Conservation (phyloP, 2,329 filamentous ascomycete genomes). For the Corinectria fuckeliana region DNA sequence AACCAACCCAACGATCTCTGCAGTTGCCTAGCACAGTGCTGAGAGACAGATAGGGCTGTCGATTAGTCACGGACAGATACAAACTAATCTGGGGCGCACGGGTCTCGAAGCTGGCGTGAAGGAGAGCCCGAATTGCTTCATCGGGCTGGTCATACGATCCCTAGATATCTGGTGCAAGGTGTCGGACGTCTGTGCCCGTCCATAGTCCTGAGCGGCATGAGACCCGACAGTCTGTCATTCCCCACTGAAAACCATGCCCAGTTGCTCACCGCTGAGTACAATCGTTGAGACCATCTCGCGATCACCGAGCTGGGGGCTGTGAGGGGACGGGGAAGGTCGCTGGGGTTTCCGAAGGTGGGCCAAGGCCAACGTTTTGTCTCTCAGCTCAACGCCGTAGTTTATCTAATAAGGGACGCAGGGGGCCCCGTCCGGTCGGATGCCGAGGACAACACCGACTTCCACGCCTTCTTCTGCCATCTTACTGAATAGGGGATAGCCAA, state of each 20-base stretch:
- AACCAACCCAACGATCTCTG: neutral
- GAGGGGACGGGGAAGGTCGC: conserved; percentile 10
- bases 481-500: conserved; percentile 11
- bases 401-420: conserved; percentile 2
- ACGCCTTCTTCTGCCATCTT: conserved; percentile 21
- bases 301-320: conserved; percentile 4
- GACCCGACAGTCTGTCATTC: conserved; percentile 20
- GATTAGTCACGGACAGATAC: conserved; percentile 1
- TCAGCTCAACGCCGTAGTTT: conserved; percentile 1
- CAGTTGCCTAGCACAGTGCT: too few relatives aligned
- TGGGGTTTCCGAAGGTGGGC: conserved; percentile 16
- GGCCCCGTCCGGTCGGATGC: neutral
- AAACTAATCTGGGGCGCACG: too few relatives aligned
- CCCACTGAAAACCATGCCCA: conserved; percentile 4
- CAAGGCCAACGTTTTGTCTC: neutral
- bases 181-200: neutral
- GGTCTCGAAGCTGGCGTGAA: conserved; percentile 1
- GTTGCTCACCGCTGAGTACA: conserved; percentile 14
- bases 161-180: conserved; percentile 2
- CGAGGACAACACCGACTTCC: conserved; percentile 1
- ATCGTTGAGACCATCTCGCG: conserved; percentile 3
- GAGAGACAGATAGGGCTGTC: neutral
- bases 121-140: conserved; percentile 8
- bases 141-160: conserved; percentile 17
- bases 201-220: neutral